phyloP scores from a whole-genome alignment of 108 stramenopile species.

The Nannochloropsis gaditana region DNA sequence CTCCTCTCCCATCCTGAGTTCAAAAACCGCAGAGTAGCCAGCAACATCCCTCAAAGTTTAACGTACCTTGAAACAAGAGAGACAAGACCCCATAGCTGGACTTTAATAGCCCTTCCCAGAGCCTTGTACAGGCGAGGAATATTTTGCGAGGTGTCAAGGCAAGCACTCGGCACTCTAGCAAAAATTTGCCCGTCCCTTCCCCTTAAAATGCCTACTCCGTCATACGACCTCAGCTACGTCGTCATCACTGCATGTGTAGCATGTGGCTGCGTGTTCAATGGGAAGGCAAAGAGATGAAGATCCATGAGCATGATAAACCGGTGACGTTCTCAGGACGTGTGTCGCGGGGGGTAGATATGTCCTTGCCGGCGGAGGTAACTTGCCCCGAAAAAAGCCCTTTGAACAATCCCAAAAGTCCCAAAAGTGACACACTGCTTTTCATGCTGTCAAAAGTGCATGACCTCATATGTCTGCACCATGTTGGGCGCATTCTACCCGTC shows the following conservation, averaged over 20 bases:
- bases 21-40: neutral
- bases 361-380: too few relatives aligned
- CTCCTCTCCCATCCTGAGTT: neutral
- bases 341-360: too few relatives aligned
- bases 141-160: neutral
- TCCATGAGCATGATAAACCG: too few relatives aligned
- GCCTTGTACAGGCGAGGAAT: neutral
- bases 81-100: neutral
- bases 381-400: too few relatives aligned
- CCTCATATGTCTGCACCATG: too few relatives aligned
- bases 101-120: neutral
- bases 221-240: neutral
- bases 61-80: neutral
- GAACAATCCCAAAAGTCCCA: too few relatives aligned
- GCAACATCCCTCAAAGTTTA: conserved; percentile 16
- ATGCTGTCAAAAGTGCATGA: too few relatives aligned
- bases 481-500: too few relatives aligned
- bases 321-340: too few relatives aligned
- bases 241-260: neutral
- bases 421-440: too few relatives aligned
- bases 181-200: too few relatives aligned
- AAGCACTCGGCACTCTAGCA: neutral
- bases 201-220: neutral
- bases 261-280: neutral
- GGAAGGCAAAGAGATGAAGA: too few relatives aligned